A percentile compares a stretch with the other conserved stretches of the same genome.
These are phyloP conservation scores for Tulasnella sp. DNA, from an alignment of 768 basidiomycete species.

Conservation along the genomic window DNA sequence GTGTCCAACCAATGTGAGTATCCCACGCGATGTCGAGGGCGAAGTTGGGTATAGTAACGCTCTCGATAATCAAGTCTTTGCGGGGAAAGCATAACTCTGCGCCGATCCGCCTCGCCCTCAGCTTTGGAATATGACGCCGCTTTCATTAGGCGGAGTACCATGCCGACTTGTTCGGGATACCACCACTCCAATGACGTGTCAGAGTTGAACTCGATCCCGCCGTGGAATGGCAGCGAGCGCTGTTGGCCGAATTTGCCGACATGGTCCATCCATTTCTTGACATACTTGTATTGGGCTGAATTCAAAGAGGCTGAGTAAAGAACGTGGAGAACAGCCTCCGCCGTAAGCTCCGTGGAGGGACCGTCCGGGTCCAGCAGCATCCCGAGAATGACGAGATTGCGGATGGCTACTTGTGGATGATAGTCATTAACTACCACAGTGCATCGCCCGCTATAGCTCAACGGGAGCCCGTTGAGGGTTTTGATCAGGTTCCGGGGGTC, in stretches of 20 bases:
- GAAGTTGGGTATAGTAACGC: constrained; percentile 42
- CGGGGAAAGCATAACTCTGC: constrained; percentile 38
- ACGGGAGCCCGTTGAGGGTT: constrained; percentile 47
- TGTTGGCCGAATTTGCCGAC: constrained; percentile 33
- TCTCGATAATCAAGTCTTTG: constrained; percentile 45
- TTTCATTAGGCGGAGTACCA: background rate
- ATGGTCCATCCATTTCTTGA: constrained; percentile 33
- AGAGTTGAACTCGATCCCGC: too few species aligned
- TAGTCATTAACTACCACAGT: constrained; percentile 46
- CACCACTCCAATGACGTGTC: background rate
- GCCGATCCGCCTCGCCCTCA: background rate
- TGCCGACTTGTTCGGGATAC: background rate
- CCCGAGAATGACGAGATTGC: constrained; percentile 47
- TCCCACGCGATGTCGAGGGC: constrained; percentile 48
- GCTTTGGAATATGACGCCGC: background rate
- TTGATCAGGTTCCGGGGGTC: constrained; percentile 47
- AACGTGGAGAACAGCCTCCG: constrained; percentile 48
- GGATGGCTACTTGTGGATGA: constrained; percentile 37
- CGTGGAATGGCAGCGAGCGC: background rate
- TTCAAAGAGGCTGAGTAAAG: constrained; percentile 50
- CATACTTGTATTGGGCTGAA: constrained; percentile 36
- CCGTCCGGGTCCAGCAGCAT: constrained; percentile 41
- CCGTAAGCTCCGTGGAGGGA: constrained; percentile 39
- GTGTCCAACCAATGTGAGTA: constrained; percentile 43
- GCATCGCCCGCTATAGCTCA: constrained; percentile 43